phyloP scores from a whole-genome alignment of 306 rosid species.

The Glycine latifolia region DNA sequence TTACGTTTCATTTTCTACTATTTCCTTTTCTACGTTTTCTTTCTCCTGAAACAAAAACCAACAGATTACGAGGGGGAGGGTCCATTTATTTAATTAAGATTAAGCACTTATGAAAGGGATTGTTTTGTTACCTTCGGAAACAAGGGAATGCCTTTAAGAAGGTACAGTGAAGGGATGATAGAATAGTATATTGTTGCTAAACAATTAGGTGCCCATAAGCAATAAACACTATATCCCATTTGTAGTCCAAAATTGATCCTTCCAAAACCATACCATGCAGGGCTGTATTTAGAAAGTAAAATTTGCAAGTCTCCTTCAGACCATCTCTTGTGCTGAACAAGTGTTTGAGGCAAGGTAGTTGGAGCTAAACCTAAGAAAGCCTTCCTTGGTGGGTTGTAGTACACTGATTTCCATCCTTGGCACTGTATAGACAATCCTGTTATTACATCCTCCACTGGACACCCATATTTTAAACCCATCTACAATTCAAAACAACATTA shows the following conservation, averaged over 20 bases:
- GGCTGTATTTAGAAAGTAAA: constrained; percentile 67
- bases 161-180: constrained; percentile 72
- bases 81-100: too few relatives aligned
- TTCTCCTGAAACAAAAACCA: too few relatives aligned
- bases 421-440: constrained; percentile 74
- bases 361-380: constrained; percentile 80
- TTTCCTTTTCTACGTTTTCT: too few relatives aligned
- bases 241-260: constrained; percentile 68
- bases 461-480: constrained; percentile 81
- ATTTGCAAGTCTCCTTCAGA: constrained; percentile 80
- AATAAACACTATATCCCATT: constrained; percentile 63
- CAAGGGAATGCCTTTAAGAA: constrained; percentile 66
- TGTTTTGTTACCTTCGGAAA: constrained; percentile 71
- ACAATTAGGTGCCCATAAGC: constrained; percentile 70
- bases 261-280: constrained; percentile 64
- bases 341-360: constrained; percentile 58
- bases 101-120: too few relatives aligned
- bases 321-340: constrained; percentile 90
- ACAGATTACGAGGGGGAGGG: too few relatives aligned
- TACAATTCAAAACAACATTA: constrained; percentile 38
- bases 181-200: constrained; percentile 65
- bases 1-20: too few relatives aligned
- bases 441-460: constrained; percentile 84
- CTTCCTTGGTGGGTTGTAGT: constrained; percentile 67
- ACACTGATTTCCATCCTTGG: constrained; percentile 82